phyloP scores from a whole-genome alignment of 805 yeast genomes.

The Teunomyces barrocoloradensis region DNA sequence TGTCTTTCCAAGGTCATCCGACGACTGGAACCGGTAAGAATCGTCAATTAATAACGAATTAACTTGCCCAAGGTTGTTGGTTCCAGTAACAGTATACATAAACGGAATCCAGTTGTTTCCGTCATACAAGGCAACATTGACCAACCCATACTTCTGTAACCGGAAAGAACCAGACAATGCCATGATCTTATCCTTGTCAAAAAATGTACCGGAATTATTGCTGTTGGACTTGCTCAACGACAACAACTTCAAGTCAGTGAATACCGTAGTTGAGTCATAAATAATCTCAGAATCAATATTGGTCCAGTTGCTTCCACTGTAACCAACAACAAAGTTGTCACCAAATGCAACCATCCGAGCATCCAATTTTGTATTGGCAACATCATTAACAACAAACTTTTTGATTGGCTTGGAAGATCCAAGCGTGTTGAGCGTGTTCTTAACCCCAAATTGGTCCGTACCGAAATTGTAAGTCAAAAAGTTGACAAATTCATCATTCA shows the following conservation, averaged over 20 bases:
- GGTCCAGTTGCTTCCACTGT: slow-evolving; percentile 50
- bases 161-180: slow-evolving; percentile 57
- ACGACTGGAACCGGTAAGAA: slow-evolving; percentile 32
- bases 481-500: slow-evolving; percentile 34
- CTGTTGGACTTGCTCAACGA: slow-evolving; percentile 29
- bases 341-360: slow-evolving; percentile 41
- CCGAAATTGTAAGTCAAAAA: slow-evolving; percentile 57
- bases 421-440: slow-evolving; percentile 17
- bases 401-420: slow-evolving; percentile 24
- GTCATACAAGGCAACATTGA: slow-evolving; percentile 62
- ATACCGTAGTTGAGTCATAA: slow-evolving; percentile 27
- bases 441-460: slow-evolving; percentile 23
- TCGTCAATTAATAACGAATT: slow-evolving; percentile 35
- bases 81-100: slow-evolving; percentile 35
- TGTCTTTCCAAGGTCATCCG: slow-evolving; percentile 25
- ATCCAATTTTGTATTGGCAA: slow-evolving; percentile 28
- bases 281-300: slow-evolving; percentile 34
- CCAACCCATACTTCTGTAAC: slow-evolving; percentile 50
- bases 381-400: slow-evolving; percentile 47
- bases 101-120: slow-evolving; percentile 70
- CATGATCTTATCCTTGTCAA: slow-evolving; percentile 45
- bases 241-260: slow-evolving; percentile 47
- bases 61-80: slow-evolving; percentile 25
- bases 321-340: slow-evolving; percentile 33
- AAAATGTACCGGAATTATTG: slow-evolving; percentile 32